Percentiles rank a stretch among this genome's conserved stretches.
Conservation (phyloP, 495 filamentous ascomycete genomes). For the Xylaria sp. region DNA sequence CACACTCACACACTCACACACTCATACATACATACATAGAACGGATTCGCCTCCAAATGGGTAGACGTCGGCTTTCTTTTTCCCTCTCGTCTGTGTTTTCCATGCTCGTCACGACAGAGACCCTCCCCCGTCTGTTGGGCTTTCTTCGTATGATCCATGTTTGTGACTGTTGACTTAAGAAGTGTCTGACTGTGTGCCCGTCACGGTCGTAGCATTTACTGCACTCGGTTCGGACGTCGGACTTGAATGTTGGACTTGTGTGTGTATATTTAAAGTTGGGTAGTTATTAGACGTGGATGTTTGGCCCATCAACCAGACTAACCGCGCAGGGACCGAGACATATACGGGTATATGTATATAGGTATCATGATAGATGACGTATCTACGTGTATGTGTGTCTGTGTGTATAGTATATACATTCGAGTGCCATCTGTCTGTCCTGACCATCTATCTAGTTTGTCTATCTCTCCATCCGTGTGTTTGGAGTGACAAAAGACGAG, state of each 20-base stretch:
- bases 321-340: neutral
- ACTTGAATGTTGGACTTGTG: too few relatives aligned
- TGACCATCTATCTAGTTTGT: too few relatives aligned
- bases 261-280: too few relatives aligned
- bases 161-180: too few relatives aligned
- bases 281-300: neutral
- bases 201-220: too few relatives aligned
- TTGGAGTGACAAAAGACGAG: too few relatives aligned
- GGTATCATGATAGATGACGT: neutral
- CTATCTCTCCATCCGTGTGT: neutral
- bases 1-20: neutral
- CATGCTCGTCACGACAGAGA: neutral
- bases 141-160: too few relatives aligned
- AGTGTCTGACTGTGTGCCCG: too few relatives aligned
- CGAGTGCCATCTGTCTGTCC: neutral
- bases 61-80: neutral
- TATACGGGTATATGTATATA: neutral
- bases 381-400: neutral
- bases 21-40: slow-evolving; percentile 21
- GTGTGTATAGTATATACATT: neutral
- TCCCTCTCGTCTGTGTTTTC: neutral
- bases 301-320: neutral
- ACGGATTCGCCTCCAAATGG: slow-evolving; percentile 8
- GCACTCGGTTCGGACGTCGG: neutral
- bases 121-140: too few relatives aligned